Evolutionary conservation across 768 basidiomycete species (phyloP).

Genomic region (Termitomyces titanicus): DNA sequence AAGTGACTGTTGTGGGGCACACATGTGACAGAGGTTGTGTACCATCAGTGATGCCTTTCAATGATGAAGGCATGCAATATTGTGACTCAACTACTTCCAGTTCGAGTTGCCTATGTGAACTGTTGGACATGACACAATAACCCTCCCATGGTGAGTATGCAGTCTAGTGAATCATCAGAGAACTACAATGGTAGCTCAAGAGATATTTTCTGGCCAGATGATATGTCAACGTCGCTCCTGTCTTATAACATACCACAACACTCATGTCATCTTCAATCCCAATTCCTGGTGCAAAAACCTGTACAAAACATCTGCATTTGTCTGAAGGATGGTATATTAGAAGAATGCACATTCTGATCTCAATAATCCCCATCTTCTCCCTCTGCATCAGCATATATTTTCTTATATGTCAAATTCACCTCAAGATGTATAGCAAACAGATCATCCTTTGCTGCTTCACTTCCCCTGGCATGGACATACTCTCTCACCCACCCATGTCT

Average conservation of each 20-base stretch:
- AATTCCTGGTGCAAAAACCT: conserved; percentile 38
- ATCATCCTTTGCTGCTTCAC: conserved; percentile 37
- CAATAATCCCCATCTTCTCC: conserved; percentile 45
- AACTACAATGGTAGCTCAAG: background rate
- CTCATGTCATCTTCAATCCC: conserved; percentile 53
- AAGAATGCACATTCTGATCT: conserved; percentile 39
- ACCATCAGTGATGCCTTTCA: conserved; percentile 33
- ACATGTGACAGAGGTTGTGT: conserved; percentile 35
- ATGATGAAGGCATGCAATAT: conserved; percentile 27
- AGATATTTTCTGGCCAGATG: conserved; percentile 34
- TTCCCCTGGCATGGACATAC: conserved; percentile 41
- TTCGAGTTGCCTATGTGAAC: conserved; percentile 47
- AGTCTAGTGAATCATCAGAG: conserved; percentile 21
- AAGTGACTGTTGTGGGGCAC: conserved; percentile 37
- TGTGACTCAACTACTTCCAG: conserved; percentile 46
- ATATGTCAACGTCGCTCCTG: conserved; percentile 48
- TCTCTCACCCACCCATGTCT: conserved; percentile 43
- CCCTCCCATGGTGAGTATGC: conserved; percentile 45
- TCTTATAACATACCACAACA: conserved; percentile 43
- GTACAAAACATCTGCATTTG: background rate
- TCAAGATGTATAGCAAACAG: conserved; percentile 49
- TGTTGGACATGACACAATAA: conserved; percentile 51
- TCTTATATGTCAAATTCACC: conserved; percentile 36
- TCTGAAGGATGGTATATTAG: too few species aligned
- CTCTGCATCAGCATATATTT: conserved; percentile 44